Percentiles rank a stretch among this genome's conserved stretches.
Conservation (phyloP, 106 monocot genomes). For the Allium cepa region DNA sequence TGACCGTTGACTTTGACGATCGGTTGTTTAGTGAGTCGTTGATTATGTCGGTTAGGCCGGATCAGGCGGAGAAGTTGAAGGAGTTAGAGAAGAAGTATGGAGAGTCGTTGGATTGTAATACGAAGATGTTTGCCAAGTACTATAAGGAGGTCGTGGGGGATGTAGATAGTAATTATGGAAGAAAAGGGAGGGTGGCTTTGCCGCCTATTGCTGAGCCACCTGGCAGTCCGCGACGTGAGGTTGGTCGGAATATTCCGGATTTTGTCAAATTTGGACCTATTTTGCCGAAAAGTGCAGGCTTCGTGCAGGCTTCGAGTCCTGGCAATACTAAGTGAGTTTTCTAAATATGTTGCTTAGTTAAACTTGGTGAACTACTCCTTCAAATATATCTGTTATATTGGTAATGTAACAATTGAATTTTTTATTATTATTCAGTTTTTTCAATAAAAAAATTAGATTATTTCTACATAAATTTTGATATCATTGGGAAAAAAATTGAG, state of each 20-base stretch:
- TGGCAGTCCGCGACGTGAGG: slow-evolving; percentile 24
- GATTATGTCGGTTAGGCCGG: slow-evolving; percentile 24
- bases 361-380: too few relatives aligned
- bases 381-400: too few relatives aligned
- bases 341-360: too few relatives aligned
- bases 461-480: too few relatives aligned
- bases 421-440: too few relatives aligned
- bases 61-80: slow-evolving; percentile 31
- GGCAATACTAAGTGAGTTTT: slow-evolving; percentile 6
- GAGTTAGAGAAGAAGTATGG: slow-evolving; percentile 32
- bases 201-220: slow-evolving; percentile 44
- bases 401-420: too few relatives aligned
- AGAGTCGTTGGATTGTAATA: slow-evolving; percentile 31
- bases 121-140: slow-evolving; percentile 35
- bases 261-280: slow-evolving; percentile 51
- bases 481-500: too few relatives aligned
- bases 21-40: slow-evolving; percentile 34
- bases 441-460: too few relatives aligned
- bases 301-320: slow-evolving; percentile 1
- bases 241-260: slow-evolving; percentile 36
- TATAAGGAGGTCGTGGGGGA: slow-evolving; percentile 24
- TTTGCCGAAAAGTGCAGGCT: slow-evolving; percentile 41
- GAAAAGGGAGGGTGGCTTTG: slow-evolving; percentile 15
- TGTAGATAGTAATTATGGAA: not conserved
- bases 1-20: slow-evolving; percentile 15